phyloP scores from a whole-genome alignment of 352 stramenopile species.

The Phytophthora palmivora region DNA sequence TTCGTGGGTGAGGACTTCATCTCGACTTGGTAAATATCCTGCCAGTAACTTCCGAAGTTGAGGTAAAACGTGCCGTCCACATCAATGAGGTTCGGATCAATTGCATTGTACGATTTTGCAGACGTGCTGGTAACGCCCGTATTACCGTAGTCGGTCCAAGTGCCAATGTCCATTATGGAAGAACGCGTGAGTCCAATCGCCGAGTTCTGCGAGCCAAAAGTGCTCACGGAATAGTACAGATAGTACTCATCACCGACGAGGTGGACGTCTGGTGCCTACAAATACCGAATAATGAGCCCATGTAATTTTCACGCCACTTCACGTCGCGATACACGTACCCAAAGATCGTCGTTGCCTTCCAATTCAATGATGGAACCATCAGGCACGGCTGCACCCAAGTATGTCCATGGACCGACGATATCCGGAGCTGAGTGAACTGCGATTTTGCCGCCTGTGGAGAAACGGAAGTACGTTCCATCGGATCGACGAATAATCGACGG shows the following conservation, averaged over 20 bases:
- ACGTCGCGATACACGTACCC: constrained; percentile 20
- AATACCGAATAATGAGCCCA: background rate
- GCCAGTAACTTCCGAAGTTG: constrained; percentile 50
- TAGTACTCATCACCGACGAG: constrained; percentile 55
- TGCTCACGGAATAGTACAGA: constrained; percentile 63
- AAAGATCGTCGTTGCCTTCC: constrained; percentile 47
- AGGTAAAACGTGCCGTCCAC: constrained; percentile 43
- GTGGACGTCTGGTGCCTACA: constrained; percentile 47
- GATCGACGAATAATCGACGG: constrained; percentile 53
- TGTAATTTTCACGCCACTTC: too few species aligned
- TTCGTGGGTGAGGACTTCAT: constrained; percentile 32
- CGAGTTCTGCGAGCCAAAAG: constrained; percentile 49
- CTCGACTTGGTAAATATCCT: constrained; percentile 32
- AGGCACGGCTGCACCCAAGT: constrained; percentile 47
- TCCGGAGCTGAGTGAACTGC: constrained; percentile 48
- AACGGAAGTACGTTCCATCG: constrained; percentile 63
- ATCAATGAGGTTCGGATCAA: constrained; percentile 48
- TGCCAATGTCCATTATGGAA: constrained; percentile 47
- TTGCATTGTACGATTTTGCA: constrained; percentile 50
- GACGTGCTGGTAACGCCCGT: constrained; percentile 34
- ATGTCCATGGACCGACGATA: constrained; percentile 53
- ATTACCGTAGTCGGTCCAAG: constrained; percentile 46
- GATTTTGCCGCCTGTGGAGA: constrained; percentile 57
- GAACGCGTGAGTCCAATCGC: constrained; percentile 47
- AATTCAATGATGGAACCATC: constrained; percentile 52